Conservation (phyloP, 2,329 filamentous ascomycete genomes). For the Dendrostoma leiphaemia region DNA sequence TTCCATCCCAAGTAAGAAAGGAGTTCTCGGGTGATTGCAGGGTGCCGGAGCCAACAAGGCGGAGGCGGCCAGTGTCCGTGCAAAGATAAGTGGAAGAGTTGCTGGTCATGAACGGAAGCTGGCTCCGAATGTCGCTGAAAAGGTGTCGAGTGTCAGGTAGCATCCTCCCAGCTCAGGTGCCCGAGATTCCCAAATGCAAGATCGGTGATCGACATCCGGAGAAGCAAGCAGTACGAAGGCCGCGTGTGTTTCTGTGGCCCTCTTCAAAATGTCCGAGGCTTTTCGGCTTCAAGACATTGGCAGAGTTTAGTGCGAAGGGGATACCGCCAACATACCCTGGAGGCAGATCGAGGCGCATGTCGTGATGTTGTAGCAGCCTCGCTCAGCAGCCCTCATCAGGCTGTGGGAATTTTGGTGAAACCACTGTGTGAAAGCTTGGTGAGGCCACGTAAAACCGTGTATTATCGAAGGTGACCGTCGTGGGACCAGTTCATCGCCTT, state of each 20-base stretch:
- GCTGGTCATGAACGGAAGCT: too few relatives aligned
- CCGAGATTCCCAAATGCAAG: neutral
- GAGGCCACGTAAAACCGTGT: too few relatives aligned
- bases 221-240: neutral
- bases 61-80: neutral
- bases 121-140: too few relatives aligned
- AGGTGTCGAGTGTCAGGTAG: too few relatives aligned
- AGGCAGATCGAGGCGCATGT: neutral
- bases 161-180: neutral
- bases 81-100: neutral
- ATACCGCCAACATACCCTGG: neutral
- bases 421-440: neutral
- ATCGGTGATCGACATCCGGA: constrained; percentile 6
- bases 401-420: neutral
- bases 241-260: neutral
- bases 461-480: neutral
- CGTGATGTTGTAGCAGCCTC: neutral
- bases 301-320: neutral
- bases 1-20: neutral
- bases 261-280: neutral
- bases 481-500: too few relatives aligned
- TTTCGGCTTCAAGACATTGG: neutral
- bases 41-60: neutral
- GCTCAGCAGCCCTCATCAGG: neutral
- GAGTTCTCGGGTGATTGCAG: neutral